A percentile compares a stretch with the other conserved stretches of the same genome.
Conservation (phyloP, 2,329 filamentous ascomycete species). For the Byssothecium circinans region DNA sequence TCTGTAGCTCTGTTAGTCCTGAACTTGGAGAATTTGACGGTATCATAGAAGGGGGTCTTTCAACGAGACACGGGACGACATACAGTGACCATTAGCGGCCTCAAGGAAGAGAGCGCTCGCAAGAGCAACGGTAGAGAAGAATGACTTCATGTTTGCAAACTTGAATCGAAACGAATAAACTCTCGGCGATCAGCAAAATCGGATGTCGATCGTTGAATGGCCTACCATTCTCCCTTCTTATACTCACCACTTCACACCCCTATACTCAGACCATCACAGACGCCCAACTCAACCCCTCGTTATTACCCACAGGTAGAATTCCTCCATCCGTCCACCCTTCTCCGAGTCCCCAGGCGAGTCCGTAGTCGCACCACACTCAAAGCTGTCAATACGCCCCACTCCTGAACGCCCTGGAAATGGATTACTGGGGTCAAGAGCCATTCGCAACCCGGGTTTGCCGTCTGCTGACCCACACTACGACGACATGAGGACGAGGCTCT, state of each 20-base stretch:
- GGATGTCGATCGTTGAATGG: neutral
- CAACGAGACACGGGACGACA: conserved; percentile 4
- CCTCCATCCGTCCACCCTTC: conserved; percentile 4
- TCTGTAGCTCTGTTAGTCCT: conserved; percentile 24
- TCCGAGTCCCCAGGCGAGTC: neutral
- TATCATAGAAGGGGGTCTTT: neutral
- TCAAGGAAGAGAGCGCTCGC: conserved; percentile 18
- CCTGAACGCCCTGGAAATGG: neutral
- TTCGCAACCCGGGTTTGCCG: conserved; percentile 8
- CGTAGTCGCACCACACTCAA: conserved; percentile 9
- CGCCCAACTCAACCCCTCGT: neutral
- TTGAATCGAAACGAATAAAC: neutral
- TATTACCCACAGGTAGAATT: conserved; percentile 26
- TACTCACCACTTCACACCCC: conserved; percentile 2
- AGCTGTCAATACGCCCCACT: conserved; percentile 1
- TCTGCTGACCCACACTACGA: conserved; percentile 19
- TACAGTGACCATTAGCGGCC: conserved; percentile 25
- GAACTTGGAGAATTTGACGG: neutral
- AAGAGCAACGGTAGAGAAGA: conserved; percentile 18
- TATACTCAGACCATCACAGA: neutral
- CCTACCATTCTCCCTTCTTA: conserved; percentile 8
- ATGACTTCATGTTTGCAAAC: conserved; percentile 22
- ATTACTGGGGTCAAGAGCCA: conserved; percentile 12
- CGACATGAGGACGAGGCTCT: conserved; percentile 7
- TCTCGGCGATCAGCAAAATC: neutral